Evolutionary conservation across 2,329 filamentous ascomycete species (phyloP), one percentile per base, ranked within the genome.

Genomic region (Ceratocystis destructans): DNA sequence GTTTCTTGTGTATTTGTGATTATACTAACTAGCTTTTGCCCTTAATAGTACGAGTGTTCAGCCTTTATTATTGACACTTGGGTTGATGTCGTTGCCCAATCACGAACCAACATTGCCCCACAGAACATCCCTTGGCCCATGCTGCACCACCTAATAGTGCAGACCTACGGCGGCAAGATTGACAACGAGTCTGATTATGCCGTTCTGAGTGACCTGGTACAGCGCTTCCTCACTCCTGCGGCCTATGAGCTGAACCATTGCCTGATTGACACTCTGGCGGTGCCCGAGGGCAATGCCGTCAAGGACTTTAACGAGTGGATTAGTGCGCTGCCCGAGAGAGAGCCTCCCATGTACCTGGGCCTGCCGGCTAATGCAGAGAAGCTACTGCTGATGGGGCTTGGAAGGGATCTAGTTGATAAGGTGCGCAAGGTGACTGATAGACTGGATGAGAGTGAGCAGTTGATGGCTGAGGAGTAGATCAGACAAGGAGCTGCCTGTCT

Each of bases 161-260:
- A 97, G 77, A 97, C 92, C 69, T 99, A 99, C 73, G 94, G 94
- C 70, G 94, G 94, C 75, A 99, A 99, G 79, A 92, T 99, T 71
- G 94, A 99, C 73, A 85, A 96, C 73, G 88, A 91, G 70, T 86
- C 79, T 53, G 94, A 99, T 76, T 96, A 94, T 75, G 78, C 79
- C 64, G 82, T 86, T 57, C 83, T 99, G 17, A 80, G 82, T 59
- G 77, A 83, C 67, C 83, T 99, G 2, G 93, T 99, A 62, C 77
- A 84, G 55, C 82, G 81, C 41, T 86, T 95, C 75, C 81, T 99
- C 70, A 96, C 90, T 0, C 89, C 92, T 0, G 83, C 87, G 1
- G 94, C 94, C 2, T 99, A 95, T 73, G 94, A 99, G 67, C 87
- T 92, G 61, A 89, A 93, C 67, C 91, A 96, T 79, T 90, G 90